phyloP scores from a whole-genome alignment of 371 early-diverging fungal genomes.

The Aphelidium insulamus region DNA sequence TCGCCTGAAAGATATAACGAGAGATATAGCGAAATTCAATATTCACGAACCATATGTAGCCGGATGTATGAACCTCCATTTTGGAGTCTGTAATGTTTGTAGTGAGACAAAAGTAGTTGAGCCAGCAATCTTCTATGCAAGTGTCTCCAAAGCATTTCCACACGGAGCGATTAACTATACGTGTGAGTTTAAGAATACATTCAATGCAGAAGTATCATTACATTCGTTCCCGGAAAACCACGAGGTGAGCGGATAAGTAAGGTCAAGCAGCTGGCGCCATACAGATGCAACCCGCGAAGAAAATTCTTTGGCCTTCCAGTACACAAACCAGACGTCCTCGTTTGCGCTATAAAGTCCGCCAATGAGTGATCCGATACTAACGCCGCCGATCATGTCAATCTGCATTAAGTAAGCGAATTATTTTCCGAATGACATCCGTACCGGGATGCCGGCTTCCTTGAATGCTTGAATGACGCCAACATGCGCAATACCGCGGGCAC shows the following conservation, averaged over 20 bases:
- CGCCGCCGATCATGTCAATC: constrained; percentile 77
- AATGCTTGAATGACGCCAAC: constrained; percentile 90
- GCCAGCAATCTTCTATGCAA: constrained; percentile 95
- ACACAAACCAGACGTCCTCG: constrained; percentile 63
- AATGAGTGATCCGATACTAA: constrained; percentile 92
- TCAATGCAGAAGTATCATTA: neutral
- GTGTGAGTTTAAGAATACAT: neutral
- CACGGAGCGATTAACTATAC: constrained; percentile 54
- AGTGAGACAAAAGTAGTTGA: constrained; percentile 89
- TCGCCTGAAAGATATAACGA: no score
- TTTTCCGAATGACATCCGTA: no score
- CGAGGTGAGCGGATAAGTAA: constrained; percentile 87
- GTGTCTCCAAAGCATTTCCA: constrained; percentile 83
- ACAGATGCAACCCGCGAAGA: constrained; percentile 49
- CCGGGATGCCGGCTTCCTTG: constrained; percentile 95
- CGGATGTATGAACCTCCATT: constrained; percentile 74
- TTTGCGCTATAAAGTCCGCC: constrained; percentile 87
- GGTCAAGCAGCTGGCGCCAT: constrained; percentile 78
- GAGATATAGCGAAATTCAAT: no score
- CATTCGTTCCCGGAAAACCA: constrained; percentile 43
- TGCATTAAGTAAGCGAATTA: no score
- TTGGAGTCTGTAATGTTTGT: constrained; percentile 91
- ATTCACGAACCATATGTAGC: constrained; percentile 93
- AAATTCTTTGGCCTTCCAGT: constrained; percentile 69
- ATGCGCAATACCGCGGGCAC: constrained; percentile 93